Evolutionary conservation across 2,329 filamentous ascomycete species (phyloP), one percentile per base, ranked within the genome.

Genomic region (Fusarium chuoi): DNA sequence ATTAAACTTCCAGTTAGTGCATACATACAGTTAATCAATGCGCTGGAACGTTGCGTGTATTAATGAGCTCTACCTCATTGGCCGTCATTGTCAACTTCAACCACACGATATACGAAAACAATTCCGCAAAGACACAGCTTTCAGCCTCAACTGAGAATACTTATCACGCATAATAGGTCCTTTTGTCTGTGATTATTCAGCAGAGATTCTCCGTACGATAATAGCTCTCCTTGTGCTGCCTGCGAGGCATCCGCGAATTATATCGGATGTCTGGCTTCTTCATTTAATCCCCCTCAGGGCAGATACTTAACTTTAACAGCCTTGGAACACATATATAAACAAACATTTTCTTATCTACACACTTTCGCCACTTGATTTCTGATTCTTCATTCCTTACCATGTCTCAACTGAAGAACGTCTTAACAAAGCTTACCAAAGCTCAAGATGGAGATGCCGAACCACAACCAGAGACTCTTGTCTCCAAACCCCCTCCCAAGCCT

Each of bases 401-500:
- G 78, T 54, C 75, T 28, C 58, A 70, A 42, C 38, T 71, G 58
- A 73, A 76, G 49, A 76, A 69, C 41, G 65, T 70, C n/a, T 45
- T 75, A 15, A 65, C 75, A 57, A 75, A 75, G 26, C 59, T 73
- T 36, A 64, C 74, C n/a, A 61, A 68, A 44, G 28, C 59, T 22
- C 58, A 70, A 28, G 44, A 69, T 51, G 41, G 59, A 39, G 62
- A 55, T 33, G 45, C 64, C 33, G n/a, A 44, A 22, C 49, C 73
- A 75, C 66, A 79, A 71, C 68, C 38, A 39, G 35, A 56, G 71
- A 82, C 67, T 68, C 77, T 64, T 59, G 61, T 62, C 52, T 54
- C 74, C 30, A 67, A 62, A 45, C 79, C 83, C 10, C 83, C 83
- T 26, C 83, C 83, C 15, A 84, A 82, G 51, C 85, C 85, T 14